Base-by-base conservation (phyloP, 768 basidiomycete species). In the Pleurotus tuoliensis region DNA sequence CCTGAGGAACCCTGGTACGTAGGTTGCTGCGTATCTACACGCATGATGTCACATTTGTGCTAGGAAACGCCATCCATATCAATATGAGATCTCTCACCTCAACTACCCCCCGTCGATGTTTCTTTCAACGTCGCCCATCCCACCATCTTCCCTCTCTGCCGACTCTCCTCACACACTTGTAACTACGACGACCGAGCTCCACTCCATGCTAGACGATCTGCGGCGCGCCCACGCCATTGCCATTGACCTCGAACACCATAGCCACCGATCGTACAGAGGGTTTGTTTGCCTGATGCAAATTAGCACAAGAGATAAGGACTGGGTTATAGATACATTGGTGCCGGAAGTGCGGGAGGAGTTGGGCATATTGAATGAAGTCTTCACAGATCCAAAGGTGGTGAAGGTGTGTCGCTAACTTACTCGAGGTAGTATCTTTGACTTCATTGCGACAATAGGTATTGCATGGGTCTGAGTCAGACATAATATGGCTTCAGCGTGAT, bases 401-500 rank as follows among this genome's bases (percentile, higher is more conserved):
- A 98, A 98, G 80, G 93, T 88, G 53, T 15, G 80, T 65, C 24
- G n/a, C 22, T 47, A 4, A 50, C 12, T 27, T 51, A 38, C 18
- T 18, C 47, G 15, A 11, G 27, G 47, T 25, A 47, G 15, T 40
- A 13, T 13, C 2, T 45, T 18, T 47, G 25, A 38, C 8, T 20
- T 27, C 11, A 34, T 34, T 8, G 3, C 1, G 2, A 5, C 9
- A 22, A 1, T 58, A 94, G 92, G 88, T 96, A 5, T 86, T 99
- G 59, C 97, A 98, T 70, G 96, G 97, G 24, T 92, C 96, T 1
- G 90, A 94, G 38, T 90, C 87, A 58, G 97, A 99, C 67, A 87
- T 98, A 43, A 74, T 94, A 4, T 98, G 97, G 97, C 80, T 98
- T 15, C 96, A 99, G 67, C 91, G 94, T 69, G 89, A 98, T 67